Percentiles rank a stretch among this genome's conserved stretches.
These are phyloP conservation scores for Spergularia marina DNA, from an alignment of 148 eudicot species.

Conservation along the genomic window DNA sequence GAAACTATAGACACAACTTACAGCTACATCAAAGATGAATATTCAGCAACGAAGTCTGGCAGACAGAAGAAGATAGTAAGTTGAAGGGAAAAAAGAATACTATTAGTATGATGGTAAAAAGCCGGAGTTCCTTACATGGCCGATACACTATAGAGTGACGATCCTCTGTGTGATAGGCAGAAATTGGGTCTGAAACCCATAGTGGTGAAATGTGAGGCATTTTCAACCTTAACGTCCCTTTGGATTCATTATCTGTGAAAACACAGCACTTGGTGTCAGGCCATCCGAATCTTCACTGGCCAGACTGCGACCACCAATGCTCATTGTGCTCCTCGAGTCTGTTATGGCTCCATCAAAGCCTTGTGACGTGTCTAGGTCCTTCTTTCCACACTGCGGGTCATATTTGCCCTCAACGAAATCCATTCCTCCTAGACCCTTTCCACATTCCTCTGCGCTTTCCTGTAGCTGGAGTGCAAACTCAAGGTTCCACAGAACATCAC, in stretches of 20 bases:
- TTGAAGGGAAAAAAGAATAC: conserved; percentile 4
- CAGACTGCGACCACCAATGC: conserved; percentile 82
- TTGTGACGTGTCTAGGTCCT: conserved; percentile 44
- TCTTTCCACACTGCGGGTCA: conserved; percentile 50
- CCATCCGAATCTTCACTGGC: conserved; percentile 91
- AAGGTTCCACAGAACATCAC: conserved; percentile 94
- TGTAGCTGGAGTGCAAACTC: conserved; percentile 94
- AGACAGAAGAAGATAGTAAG: background rate
- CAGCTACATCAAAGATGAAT: conserved; percentile 22
- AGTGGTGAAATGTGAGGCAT: background rate
- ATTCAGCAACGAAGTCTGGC: conserved; percentile 10
- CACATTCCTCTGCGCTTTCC: conserved; percentile 81
- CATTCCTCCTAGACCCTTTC: conserved; percentile 48
- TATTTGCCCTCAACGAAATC: conserved; percentile 47
- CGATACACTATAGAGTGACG: conserved; percentile 7
- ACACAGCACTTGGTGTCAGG: conserved; percentile 83
- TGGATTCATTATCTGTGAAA: conserved; percentile 97
- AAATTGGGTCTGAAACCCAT: conserved; percentile 3
- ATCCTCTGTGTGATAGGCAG: conserved; percentile 5
- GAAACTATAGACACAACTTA: conserved; percentile 31
- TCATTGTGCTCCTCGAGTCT: conserved; percentile 80
- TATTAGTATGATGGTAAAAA: conserved; percentile 12
- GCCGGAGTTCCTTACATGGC: conserved; percentile 1
- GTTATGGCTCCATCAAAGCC: conserved; percentile 57
- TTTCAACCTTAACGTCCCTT: conserved; percentile 61